Percentiles rank a stretch among this genome's conserved stretches.
phyloP scores from a whole-genome alignment of 768 basidiomycete species.

The Mycena filopes region DNA sequence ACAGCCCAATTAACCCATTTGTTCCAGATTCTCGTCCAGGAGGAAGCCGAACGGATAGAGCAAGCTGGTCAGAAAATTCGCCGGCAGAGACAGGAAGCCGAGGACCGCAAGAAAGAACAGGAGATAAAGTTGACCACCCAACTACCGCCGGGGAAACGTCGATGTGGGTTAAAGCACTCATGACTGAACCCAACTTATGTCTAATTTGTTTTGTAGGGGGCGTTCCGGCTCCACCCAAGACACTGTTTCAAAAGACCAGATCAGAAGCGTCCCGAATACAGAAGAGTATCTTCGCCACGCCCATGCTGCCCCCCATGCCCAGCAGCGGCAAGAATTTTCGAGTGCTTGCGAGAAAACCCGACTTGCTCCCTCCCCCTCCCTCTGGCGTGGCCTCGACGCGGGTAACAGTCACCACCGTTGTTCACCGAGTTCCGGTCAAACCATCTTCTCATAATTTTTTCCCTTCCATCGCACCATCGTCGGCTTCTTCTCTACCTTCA shows the following conservation, averaged over 20 bases:
- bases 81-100: conserved; percentile 72
- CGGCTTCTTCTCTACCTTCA: conserved; percentile 10
- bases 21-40: conserved; percentile 62
- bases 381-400: conserved; percentile 48
- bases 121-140: conserved; percentile 81
- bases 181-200: conserved; percentile 22
- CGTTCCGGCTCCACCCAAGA: conserved; percentile 60
- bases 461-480: conserved; percentile 5
- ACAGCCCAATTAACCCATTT: conserved; percentile 20
- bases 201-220: conserved; percentile 46
- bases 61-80: conserved; percentile 71
- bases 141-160: conserved; percentile 73
- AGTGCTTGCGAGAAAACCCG: conserved; percentile 50
- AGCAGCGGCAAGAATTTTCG: conserved; percentile 54
- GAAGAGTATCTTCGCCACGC: conserved; percentile 65
- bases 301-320: conserved; percentile 66
- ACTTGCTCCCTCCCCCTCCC: conserved; percentile 46
- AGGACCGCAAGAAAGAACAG: conserved; percentile 79
- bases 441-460: conserved; percentile 11
- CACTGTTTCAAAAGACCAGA: conserved; percentile 82
- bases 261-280: conserved; percentile 76
- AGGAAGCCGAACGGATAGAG: conserved; percentile 73
- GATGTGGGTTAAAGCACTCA: conserved; percentile 56
- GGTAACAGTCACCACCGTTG: conserved; percentile 63
- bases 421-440: conserved; percentile 40